phyloP scores from a whole-genome alignment of 225 moss, liverwort and hornwort species.

The Antitrichia curtipendula region DNA sequence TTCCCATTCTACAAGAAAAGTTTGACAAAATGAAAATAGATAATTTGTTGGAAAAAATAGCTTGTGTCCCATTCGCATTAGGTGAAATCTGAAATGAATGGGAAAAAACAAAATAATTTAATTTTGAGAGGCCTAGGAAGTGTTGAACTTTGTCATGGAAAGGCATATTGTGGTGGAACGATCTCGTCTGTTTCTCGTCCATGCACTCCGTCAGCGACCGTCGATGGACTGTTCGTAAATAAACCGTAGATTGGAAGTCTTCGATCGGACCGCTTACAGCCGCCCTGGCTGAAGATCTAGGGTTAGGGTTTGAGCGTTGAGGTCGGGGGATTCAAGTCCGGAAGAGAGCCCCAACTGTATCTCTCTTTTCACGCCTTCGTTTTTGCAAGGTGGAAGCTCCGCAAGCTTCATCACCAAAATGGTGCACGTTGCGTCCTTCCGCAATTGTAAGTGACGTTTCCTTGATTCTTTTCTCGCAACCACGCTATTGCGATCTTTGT shows the following conservation, averaged over 20 bases:
- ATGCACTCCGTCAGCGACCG: background rate
- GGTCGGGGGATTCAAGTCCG: background rate
- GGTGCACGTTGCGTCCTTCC: conserved; percentile 89
- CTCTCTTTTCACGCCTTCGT: conserved; percentile 1
- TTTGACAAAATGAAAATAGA: background rate
- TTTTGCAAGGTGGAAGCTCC: conserved; percentile 4
- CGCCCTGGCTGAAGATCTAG: background rate
- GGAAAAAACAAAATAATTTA: background rate
- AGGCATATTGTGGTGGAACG: background rate
- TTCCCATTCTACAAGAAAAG: background rate
- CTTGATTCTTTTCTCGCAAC: background rate
- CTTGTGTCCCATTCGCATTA: no score
- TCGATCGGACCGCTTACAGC: background rate
- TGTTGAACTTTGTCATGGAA: background rate
- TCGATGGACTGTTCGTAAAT: background rate
- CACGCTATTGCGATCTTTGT: no score
- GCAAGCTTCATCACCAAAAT: conserved; percentile 30
- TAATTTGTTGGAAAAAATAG: background rate
- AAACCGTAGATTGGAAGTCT: background rate
- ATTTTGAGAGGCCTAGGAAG: background rate
- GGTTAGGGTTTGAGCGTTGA: background rate
- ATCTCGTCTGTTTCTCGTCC: background rate
- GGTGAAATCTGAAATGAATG: background rate
- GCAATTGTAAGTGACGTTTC: conserved; percentile 14
- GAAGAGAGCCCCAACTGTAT: accelerated